Percentiles rank a stretch among this genome's conserved stretches.
These are phyloP conservation scores for Juglanconis oblonga DNA, from an alignment of 2,329 filamentous ascomycete genomes.

Conservation along the genomic window DNA sequence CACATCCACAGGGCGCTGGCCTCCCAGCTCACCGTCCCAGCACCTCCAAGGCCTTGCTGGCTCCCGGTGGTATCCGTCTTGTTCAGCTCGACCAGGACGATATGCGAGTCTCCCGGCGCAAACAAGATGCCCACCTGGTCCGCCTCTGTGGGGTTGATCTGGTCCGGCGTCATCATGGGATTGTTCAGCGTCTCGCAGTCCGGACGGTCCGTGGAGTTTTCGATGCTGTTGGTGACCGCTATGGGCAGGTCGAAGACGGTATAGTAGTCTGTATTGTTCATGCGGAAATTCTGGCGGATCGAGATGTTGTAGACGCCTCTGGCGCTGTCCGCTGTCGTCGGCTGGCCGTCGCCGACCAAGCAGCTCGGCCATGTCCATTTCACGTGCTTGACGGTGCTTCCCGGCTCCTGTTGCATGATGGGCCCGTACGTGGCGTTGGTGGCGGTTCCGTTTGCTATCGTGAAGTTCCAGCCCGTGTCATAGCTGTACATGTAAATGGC, in stretches of 20 bases:
- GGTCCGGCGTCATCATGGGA: slow-evolving; percentile 43
- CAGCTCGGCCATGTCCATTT: slow-evolving; percentile 72
- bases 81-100: slow-evolving; percentile 34
- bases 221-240: slow-evolving; percentile 63
- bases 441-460: slow-evolving; percentile 62
- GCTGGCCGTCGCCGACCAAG: slow-evolving; percentile 58
- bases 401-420: slow-evolving; percentile 61
- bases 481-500: slow-evolving; percentile 67
- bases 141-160: slow-evolving; percentile 41
- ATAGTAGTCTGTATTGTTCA: slow-evolving; percentile 63
- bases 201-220: slow-evolving; percentile 36
- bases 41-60: slow-evolving; percentile 28
- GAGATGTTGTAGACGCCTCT: slow-evolving; percentile 68
- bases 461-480: slow-evolving; percentile 62
- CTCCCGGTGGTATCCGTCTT: slow-evolving; percentile 15
- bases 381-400: slow-evolving; percentile 70
- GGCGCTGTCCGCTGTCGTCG: slow-evolving; percentile 42
- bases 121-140: slow-evolving; percentile 47
- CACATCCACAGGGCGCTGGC: slow-evolving; percentile 32
- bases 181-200: slow-evolving; percentile 52
- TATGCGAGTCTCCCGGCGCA: slow-evolving; percentile 48
- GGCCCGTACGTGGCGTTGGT: slow-evolving; percentile 55
- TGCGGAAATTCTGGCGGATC: slow-evolving; percentile 66
- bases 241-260: slow-evolving; percentile 71
- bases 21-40: slow-evolving; percentile 31